A percentile compares a stretch with the other conserved stretches of the same genome.
phyloP scores from a whole-genome alignment of 2,329 filamentous ascomycete species.

The Rachicladosporium sp. region DNA sequence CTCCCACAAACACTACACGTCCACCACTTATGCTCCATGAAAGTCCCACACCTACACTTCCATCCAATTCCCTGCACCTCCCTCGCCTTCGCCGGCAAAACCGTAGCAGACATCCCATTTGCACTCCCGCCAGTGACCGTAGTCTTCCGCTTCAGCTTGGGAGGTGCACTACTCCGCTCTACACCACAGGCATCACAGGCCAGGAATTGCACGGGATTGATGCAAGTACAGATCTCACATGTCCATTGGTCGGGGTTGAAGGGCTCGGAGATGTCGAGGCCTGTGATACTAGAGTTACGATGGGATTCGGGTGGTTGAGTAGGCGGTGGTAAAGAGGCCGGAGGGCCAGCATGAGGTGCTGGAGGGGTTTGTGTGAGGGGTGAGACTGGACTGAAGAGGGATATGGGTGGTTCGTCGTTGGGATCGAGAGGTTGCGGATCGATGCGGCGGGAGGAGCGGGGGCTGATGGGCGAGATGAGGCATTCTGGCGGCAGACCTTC shows the following conservation, averaged over 20 bases:
- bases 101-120: conserved; percentile 1
- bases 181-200: conserved; percentile 48
- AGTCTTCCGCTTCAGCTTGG: conserved; percentile 7
- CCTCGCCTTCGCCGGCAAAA: conserved; percentile 18
- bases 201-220: conserved; percentile 47
- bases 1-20: conserved; percentile 48
- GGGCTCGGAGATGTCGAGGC: conserved; percentile 25
- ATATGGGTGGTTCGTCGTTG: no score
- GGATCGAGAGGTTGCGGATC: no score
- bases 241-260: conserved; percentile 37
- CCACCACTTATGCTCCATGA: conserved; percentile 55
- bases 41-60: conserved; percentile 48
- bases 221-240: conserved; percentile 49
- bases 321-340: no score
- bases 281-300: conserved; percentile 9
- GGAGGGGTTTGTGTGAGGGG: conserved; percentile 7
- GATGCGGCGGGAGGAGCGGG: not conserved
- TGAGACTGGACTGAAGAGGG: conserved; percentile 1
- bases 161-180: conserved; percentile 29
- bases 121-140: conserved; percentile 4
- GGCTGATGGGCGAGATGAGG: conserved; percentile 5
- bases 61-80: conserved; percentile 42
- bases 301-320: conserved; percentile 13
- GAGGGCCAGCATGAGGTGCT: no score
- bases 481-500: not conserved